Evolutionary conservation across 306 rosid species (phyloP).

Genomic region (Vigna reflexopilosa): DNA sequence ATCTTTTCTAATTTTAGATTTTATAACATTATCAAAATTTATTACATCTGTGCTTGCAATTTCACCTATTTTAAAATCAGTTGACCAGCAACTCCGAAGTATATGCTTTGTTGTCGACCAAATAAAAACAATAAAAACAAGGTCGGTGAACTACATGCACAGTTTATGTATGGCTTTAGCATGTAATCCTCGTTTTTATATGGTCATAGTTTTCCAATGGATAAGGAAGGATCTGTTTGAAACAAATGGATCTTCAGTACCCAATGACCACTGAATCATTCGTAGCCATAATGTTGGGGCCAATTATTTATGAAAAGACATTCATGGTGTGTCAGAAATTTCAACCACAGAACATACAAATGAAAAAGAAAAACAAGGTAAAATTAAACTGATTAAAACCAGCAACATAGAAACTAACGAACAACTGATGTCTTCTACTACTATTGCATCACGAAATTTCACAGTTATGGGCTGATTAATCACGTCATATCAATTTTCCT

Average conservation of each 20-base stretch:
- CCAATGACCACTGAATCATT: not conserved
- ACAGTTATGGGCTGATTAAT: not conserved
- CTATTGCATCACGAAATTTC: not conserved
- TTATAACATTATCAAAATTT: not conserved
- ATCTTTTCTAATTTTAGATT: too few relatives aligned
- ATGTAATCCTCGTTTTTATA: conserved; percentile 2
- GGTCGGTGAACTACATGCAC: conserved; percentile 43
- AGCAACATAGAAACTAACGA: not conserved
- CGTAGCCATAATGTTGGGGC: not conserved
- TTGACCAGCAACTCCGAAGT: conserved; percentile 14
- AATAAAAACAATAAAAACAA: conserved; percentile 16
- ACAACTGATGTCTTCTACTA: not conserved
- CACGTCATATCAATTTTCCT: not conserved
- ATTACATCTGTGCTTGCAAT: not conserved
- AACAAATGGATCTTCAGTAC: not conserved
- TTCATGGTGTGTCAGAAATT: not conserved
- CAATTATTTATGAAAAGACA: not conserved
- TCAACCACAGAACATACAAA: not conserved
- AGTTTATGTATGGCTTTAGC: not conserved
- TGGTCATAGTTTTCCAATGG: not conserved
- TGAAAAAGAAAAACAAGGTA: not conserved
- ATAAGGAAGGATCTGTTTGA: not conserved
- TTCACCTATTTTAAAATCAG: not conserved
- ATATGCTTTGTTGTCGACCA: not conserved
- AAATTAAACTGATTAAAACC: not conserved